Conservation (phyloP, 495 filamentous ascomycete genomes). For the Entonaema liquescens region DNA sequence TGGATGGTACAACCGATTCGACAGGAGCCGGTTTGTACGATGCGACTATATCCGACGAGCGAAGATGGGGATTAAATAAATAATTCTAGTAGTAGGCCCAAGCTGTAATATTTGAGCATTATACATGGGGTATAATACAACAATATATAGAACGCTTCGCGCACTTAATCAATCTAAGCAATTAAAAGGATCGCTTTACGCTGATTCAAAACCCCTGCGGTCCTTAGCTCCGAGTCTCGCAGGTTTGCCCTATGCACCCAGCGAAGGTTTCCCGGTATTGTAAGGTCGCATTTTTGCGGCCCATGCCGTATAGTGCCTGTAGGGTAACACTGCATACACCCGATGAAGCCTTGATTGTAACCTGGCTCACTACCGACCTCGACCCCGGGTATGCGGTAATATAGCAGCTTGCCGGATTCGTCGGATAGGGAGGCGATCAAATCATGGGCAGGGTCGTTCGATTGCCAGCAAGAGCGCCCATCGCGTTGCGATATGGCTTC, state of each 20-base stretch:
- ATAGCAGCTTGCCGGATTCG: background rate
- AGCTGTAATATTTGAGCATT: background rate
- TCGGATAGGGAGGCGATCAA: background rate
- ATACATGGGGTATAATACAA: background rate
- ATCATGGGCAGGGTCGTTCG: background rate
- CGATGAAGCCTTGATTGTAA: background rate
- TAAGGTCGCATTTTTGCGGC: background rate
- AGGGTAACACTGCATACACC: background rate
- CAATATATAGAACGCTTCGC: too few relatives aligned
- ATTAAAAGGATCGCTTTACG: background rate
- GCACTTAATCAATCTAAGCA: too few relatives aligned
- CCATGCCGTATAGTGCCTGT: background rate
- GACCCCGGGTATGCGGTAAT: background rate
- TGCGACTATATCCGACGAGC: background rate
- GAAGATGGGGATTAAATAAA: background rate
- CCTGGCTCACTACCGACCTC: background rate
- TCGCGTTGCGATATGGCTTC: too few relatives aligned
- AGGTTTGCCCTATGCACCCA: background rate
- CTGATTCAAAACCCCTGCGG: background rate
- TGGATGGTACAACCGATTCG: slow-evolving; percentile 1
- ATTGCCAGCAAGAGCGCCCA: background rate
- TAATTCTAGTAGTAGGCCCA: background rate
- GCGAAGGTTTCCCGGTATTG: background rate
- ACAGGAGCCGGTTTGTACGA: background rate
- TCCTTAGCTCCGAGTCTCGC: background rate